These are phyloP conservation scores for Stylonectria norvegica DNA, from an alignment of 2,329 filamentous ascomycete species.

Conservation along the genomic window DNA sequence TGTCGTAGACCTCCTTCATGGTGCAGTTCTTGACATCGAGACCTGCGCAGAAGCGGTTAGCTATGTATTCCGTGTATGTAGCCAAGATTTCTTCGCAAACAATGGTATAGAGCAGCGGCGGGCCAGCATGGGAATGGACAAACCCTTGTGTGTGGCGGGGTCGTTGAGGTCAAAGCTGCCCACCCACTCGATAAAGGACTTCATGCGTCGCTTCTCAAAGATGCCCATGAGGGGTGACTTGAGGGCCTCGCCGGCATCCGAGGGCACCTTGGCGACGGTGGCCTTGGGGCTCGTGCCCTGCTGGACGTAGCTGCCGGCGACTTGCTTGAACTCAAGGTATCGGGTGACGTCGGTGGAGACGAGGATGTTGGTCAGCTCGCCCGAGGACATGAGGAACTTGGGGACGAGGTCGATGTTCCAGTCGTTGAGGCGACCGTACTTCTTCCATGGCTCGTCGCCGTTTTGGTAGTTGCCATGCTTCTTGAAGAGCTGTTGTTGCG, in stretches of 20 bases:
- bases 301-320: constrained; percentile 94
- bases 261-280: constrained; percentile 94
- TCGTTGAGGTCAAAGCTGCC: constrained; percentile 81
- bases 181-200: constrained; percentile 95
- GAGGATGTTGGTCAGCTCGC: constrained; percentile 97
- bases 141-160: constrained; percentile 85
- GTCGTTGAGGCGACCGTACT: constrained; percentile 93
- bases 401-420: constrained; percentile 99
- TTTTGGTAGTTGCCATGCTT: constrained; percentile 80
- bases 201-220: constrained; percentile 96
- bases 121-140: no score
- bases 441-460: constrained; percentile 93
- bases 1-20: constrained; percentile 99
- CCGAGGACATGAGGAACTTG: constrained; percentile 97
- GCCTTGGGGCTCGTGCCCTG: constrained; percentile 78
- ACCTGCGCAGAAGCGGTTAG: constrained; percentile 51
- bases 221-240: constrained; percentile 93
- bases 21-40: constrained; percentile 74
- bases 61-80: no score
- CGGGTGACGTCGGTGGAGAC: constrained; percentile 89
- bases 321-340: constrained; percentile 90
- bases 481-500: constrained; percentile 74
- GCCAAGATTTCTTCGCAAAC: no score
- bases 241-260: constrained; percentile 85
- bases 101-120: no score